Base-by-base conservation (phyloP, 164 flowering plant species). In the Dillenia turbinata region DNA sequence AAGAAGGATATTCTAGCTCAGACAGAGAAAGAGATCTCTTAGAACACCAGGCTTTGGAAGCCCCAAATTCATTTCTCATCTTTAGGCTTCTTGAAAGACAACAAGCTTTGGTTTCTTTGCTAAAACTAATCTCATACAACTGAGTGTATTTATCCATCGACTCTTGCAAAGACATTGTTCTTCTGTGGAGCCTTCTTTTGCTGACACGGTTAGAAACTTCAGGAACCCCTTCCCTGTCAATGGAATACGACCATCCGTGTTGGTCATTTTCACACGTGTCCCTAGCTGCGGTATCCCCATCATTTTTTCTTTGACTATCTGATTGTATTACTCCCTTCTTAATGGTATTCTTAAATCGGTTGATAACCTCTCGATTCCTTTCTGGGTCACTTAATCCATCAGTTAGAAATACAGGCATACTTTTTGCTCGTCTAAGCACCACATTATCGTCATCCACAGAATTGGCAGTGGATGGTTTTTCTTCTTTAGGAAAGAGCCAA, bases 241-340 rank as follows among this genome's bases (percentile, higher is more conserved):
- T 77, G 45, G 86, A 68, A 60, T 65, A 57, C 44, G 60, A 69
- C 0, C 65, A 73, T 48, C 84, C 89, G 19, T 72, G 77, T 71
- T 94, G 97, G 47, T 89, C 71, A 74, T 73, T 93, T 70, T 93
- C 87, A 46, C 83, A 75, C 1, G 83, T 92, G 71, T 93, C 96
- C 97, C 82, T 81, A 44, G 87, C 57, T 16, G 87, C 83, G 49
- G 82, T 74, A 7, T 73, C 78, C 62, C 63, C 74, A 75, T 88
- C 95, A 62, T 78, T 85, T 66, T 68, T 75, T 64, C 83, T 75
- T 67, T 83, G 89, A 51, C 61, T 73, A 47, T 89, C 78, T 12
- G 76, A 87, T 65, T 80, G 79, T 43, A 73, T 82, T 57, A 90
- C 61, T 57, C 66, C 83, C 26, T 77, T 69, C 64, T 66, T 82